These are phyloP conservation scores for Pholiota adiposa DNA, from an alignment of 1,284 basidiomycete genomes.

Conservation along the genomic window DNA sequence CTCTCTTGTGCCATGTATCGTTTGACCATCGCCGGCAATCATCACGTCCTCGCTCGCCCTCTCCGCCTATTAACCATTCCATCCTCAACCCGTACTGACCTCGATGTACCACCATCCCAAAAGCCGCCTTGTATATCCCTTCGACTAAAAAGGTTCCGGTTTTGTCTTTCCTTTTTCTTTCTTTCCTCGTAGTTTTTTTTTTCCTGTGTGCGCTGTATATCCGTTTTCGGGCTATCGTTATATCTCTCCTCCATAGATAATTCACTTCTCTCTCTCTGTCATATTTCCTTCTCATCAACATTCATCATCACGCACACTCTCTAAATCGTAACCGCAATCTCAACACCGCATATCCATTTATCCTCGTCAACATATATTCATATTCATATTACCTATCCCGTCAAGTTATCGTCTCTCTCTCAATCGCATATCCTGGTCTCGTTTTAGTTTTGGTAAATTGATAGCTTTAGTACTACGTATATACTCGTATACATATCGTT, in stretches of 20 bases:
- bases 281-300: background rate
- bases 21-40: background rate
- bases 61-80: background rate
- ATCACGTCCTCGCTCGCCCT: background rate
- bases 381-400: too few relatives aligned
- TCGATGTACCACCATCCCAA: background rate
- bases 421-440: too few relatives aligned
- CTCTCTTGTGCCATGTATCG: background rate
- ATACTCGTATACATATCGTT: too few relatives aligned
- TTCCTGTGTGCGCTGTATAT: constrained; percentile 2
- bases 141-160: background rate
- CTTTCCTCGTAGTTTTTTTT: background rate
- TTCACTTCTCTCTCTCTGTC: background rate
- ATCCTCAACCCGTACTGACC: background rate
- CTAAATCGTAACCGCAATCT: too few relatives aligned
- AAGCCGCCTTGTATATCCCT: constrained; percentile 1
- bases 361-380: too few relatives aligned
- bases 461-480: too few relatives aligned
- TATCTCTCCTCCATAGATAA: background rate
- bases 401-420: too few relatives aligned
- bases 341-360: background rate
- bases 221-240: constrained; percentile 2
- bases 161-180: background rate
- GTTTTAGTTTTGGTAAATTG: too few relatives aligned
- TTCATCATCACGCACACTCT: background rate